Evolutionary conservation across 768 basidiomycete species (phyloP), one percentile per base, ranked within the genome.

Genomic region (Mycena amicta): DNA sequence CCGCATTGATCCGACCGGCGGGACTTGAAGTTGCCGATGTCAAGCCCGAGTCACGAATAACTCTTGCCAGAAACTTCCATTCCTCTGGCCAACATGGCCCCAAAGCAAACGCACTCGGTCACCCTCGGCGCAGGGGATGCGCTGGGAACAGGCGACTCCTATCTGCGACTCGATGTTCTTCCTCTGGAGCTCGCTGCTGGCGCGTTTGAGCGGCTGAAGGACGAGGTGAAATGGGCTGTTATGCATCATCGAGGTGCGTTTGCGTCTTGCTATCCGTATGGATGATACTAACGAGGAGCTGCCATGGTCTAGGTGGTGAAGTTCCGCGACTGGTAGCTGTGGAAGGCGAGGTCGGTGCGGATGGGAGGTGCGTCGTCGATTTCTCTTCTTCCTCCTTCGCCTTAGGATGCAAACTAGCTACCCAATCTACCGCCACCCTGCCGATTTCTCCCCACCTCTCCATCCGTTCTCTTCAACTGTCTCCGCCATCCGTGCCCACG

Each of bases 371-470:
- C 45, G 65, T 31, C 33, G 47, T 18, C 18, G 43, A n/a, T 51
- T 40, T n/a, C 39, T 50, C 20, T 51, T 54, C 31, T 47, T 33
- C 16, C 39, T n/a, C n/a, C n/a, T n/a, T n/a, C n/a, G n/a, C n/a
- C n/a, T n/a, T n/a, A n/a, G n/a, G n/a, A n/a, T n/a, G n/a, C 41
- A 5, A 37, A 8, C 6, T 57, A 90, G 88, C 65, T 86, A 84
- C 67, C 91, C 92, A 4, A 78, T 92, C 52, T 93, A 93, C 70
- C 85, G 92, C 30, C 90, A 92, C 68, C 92, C 92, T 15, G 83
- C 90, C 2, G 91, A 93, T 68, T 83, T 87, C 63, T 89, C 89
- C 0, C 91, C 91, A 26, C 80, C 83, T 2, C 77, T 92, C 27
- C 71, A 73, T 13, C 80, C 82, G 1, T 92, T 91, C 74, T 84